phyloP scores from a whole-genome alignment of 2,329 filamentous ascomycete species.

The Trichoderma lentiforme region DNA sequence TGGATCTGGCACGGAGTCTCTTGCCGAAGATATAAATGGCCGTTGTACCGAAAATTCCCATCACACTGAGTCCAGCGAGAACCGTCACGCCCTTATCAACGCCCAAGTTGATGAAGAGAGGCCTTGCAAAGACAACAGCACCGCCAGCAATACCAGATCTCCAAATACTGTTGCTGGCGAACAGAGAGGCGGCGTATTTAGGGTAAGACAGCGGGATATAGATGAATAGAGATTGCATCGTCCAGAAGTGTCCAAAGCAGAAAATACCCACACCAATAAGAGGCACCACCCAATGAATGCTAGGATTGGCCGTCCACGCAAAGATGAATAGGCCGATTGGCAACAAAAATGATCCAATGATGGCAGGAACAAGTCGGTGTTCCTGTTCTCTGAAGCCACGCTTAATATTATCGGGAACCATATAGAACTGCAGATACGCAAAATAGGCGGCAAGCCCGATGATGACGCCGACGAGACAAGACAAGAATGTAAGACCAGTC shows the following conservation, averaged over 20 bases:
- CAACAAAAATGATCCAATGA: constrained; percentile 56
- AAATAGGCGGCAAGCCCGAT: constrained; percentile 45
- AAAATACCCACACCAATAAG: constrained; percentile 55
- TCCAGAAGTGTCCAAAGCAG: constrained; percentile 49
- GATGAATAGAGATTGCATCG: constrained; percentile 23
- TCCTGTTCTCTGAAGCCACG: constrained; percentile 22
- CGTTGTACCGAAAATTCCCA: constrained; percentile 18
- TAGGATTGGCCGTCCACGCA: constrained; percentile 63
- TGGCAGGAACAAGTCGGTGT: constrained; percentile 21
- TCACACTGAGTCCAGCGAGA: constrained; percentile 20
- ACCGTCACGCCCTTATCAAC: constrained; percentile 21
- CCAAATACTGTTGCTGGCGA: constrained; percentile 23
- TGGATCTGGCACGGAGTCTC: constrained; percentile 10
- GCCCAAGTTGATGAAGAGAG: constrained; percentile 22
- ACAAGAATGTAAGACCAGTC: constrained; percentile 59
- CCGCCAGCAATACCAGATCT: constrained; percentile 18
- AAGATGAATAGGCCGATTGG: constrained; percentile 68
- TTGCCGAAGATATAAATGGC: constrained; percentile 17
- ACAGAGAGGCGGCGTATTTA: constrained; percentile 20
- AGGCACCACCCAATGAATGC: constrained; percentile 57
- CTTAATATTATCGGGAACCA: constrained; percentile 12
- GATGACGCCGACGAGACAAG: constrained; percentile 55
- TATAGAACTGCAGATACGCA: constrained; percentile 20
- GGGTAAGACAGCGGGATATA: constrained; percentile 24
- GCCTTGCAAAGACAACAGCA: constrained; percentile 20